Conservation (phyloP, 495 filamentous ascomycete species). For the Hypoxylon trugodes region DNA sequence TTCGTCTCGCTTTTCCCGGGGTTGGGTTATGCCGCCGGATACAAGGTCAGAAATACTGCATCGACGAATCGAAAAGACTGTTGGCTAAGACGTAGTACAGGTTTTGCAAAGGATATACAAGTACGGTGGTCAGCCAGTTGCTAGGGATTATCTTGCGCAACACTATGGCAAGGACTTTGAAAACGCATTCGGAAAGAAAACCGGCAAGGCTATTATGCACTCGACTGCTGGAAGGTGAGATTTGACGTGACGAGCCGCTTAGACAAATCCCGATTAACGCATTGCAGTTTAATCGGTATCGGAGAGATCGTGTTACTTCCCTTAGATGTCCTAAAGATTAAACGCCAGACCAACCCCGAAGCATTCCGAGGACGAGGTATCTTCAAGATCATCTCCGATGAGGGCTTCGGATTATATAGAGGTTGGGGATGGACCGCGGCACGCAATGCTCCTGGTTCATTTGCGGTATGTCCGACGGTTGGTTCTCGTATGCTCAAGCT, state of each 20-base stretch:
- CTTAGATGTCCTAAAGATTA: constrained; percentile 98
- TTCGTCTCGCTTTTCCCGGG: constrained; percentile 97
- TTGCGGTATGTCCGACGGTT: constrained; percentile 72
- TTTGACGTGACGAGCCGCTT: neutral
- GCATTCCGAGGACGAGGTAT: constrained; percentile 95
- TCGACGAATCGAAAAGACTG: neutral
- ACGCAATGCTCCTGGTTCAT: constrained; percentile 94
- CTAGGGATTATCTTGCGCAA: constrained; percentile 84
- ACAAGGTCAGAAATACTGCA: constrained; percentile 72
- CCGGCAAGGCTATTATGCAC: constrained; percentile 97
- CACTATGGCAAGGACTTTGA: constrained; percentile 88
- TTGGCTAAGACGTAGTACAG: constrained; percentile 47
- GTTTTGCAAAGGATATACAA: constrained; percentile 97
- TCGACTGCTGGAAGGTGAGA: constrained; percentile 89
- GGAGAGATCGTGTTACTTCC: constrained; percentile 96
- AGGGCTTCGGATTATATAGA: constrained; percentile 94
- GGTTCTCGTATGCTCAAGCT: neutral
- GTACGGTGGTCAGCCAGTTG: constrained; percentile 97
- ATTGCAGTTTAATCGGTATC: constrained; percentile 84
- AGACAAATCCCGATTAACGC: constrained; percentile 20
- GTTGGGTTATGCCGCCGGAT: constrained; percentile 94
- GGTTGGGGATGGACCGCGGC: constrained; percentile 98
- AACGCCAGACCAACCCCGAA: constrained; percentile 98
- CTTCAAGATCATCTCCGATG: constrained; percentile 87
- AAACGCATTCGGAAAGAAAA: constrained; percentile 89